phyloP scores from a whole-genome alignment of 73 alveolate species.

The Breviolum minutum region DNA sequence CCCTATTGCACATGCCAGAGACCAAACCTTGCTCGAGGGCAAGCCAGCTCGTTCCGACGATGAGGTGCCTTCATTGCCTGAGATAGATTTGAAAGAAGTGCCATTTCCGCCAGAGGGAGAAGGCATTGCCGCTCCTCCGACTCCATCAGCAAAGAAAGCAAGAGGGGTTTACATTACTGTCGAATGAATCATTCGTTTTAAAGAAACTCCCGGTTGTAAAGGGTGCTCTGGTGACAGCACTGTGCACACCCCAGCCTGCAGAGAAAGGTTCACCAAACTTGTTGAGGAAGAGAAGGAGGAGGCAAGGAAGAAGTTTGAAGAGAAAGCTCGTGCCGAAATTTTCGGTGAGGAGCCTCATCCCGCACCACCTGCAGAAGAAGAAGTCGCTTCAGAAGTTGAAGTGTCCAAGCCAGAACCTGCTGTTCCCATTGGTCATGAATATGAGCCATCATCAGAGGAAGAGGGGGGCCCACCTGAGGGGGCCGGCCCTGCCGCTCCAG shows the following conservation, averaged over 20 bases:
- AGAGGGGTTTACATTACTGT: neutral
- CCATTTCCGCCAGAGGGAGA: neutral
- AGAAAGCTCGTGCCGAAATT: neutral
- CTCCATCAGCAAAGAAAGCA: neutral
- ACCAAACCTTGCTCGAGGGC: neutral
- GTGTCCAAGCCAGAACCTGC: no score
- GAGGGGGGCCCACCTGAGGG: no score
- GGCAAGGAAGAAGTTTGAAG: neutral
- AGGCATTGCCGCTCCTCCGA: neutral
- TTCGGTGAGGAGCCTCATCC: no score
- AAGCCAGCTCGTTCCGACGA: neutral
- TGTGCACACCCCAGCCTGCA: neutral
- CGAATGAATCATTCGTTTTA: neutral
- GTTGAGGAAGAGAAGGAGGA: neutral
- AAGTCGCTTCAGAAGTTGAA: no score
- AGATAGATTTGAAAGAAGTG: neutral
- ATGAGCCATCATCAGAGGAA: no score
- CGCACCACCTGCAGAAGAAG: no score
- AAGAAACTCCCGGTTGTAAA: conserved; percentile 14
- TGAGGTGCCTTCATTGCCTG: neutral
- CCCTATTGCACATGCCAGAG: neutral
- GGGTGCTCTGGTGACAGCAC: neutral
- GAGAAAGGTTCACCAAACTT: neutral
- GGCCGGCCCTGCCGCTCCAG: no score
- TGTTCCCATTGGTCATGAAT: no score